Percentiles rank a stretch among this genome's conserved stretches.
phyloP scores from a whole-genome alignment of 1,139 yeast species.

The Hanseniaspora uvarum region DNA sequence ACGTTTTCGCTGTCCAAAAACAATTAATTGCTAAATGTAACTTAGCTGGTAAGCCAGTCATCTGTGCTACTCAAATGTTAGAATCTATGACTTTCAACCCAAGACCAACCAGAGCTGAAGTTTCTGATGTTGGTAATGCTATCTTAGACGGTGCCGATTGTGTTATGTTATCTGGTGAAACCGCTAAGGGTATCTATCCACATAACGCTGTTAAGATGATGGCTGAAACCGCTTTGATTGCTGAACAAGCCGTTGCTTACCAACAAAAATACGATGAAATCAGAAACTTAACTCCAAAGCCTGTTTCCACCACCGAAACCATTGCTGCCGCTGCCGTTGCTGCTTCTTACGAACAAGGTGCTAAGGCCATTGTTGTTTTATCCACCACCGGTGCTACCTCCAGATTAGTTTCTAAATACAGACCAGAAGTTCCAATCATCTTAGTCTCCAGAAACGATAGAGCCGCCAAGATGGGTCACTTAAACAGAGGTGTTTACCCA shows the following conservation, averaged over 20 bases:
- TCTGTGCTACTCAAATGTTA: slow-evolving; percentile 99
- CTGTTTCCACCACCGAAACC: slow-evolving; percentile 91
- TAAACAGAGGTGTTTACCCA: slow-evolving; percentile 98
- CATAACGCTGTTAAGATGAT: slow-evolving; percentile 94
- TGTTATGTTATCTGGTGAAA: slow-evolving; percentile 98
- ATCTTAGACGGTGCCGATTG: slow-evolving; percentile 99
- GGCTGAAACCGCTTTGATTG: slow-evolving; percentile 95
- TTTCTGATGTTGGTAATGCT: slow-evolving; percentile 97
- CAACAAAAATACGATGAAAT: slow-evolving; percentile 78
- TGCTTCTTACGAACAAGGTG: slow-evolving; percentile 91
- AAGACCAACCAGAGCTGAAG: slow-evolving; percentile 99
- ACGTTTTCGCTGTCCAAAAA: slow-evolving; percentile 97
- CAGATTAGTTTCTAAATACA: slow-evolving; percentile 90
- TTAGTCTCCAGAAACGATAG: slow-evolving; percentile 94
- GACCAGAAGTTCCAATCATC: slow-evolving; percentile 94
- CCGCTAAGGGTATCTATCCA: slow-evolving; percentile 99
- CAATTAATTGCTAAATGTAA: slow-evolving; percentile 98
- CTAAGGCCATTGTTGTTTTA: slow-evolving; percentile 91
- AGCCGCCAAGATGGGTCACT: slow-evolving; percentile 90
- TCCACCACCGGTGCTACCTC: slow-evolving; percentile 94
- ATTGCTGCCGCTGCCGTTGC: slow-evolving; percentile 95
- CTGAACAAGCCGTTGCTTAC: slow-evolving; percentile 95
- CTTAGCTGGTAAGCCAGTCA: slow-evolving; percentile 98
- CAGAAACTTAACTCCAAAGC: slow-evolving; percentile 74
- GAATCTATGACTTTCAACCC: slow-evolving; percentile 99